Conservation (phyloP, 768 basidiomycete genomes). For the Tricholoma saponaceum region DNA sequence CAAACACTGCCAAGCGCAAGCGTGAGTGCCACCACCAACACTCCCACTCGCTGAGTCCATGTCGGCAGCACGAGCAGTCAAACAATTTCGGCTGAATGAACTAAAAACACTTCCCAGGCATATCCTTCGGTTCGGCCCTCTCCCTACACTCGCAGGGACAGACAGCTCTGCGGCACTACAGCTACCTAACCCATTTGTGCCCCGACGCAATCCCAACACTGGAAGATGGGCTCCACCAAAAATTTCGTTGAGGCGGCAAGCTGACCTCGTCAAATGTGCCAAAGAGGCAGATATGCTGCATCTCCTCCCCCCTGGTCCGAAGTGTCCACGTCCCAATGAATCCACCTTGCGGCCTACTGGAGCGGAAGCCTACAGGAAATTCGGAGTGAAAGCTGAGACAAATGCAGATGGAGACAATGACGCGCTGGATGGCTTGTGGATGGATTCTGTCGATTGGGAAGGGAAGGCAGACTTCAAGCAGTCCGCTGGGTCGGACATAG, state of each 20-base stretch:
- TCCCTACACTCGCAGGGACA: constrained; percentile 23
- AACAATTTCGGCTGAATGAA: constrained; percentile 44
- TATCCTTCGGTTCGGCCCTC: constrained; percentile 32
- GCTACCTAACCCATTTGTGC: constrained; percentile 69
- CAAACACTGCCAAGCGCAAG: not conserved
- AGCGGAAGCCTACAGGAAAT: not conserved
- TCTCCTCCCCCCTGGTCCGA: constrained; percentile 67
- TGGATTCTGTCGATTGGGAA: constrained; percentile 34
- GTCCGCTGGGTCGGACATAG: constrained; percentile 47
- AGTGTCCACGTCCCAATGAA: constrained; percentile 24
- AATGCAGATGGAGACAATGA: constrained; percentile 7
- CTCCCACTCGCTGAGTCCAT: not conserved
- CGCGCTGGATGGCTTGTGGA: constrained; percentile 22
- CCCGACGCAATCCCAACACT: constrained; percentile 53
- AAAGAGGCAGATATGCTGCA: constrained; percentile 47
- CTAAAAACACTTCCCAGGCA: constrained; percentile 33
- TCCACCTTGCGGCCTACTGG: not conserved
- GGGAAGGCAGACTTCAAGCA: constrained; percentile 41
- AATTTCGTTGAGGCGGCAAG: constrained; percentile 74
- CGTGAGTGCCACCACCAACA: not conserved
- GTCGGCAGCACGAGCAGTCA: constrained; percentile 24
- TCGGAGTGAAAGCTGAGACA: not conserved
- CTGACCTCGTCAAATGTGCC: constrained; percentile 73
- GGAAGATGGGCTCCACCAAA: constrained; percentile 66
- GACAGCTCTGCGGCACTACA: constrained; percentile 11